Evolutionary conservation across 2,329 filamentous ascomycete species (phyloP).

Genomic region (Fusarium sp.): DNA sequence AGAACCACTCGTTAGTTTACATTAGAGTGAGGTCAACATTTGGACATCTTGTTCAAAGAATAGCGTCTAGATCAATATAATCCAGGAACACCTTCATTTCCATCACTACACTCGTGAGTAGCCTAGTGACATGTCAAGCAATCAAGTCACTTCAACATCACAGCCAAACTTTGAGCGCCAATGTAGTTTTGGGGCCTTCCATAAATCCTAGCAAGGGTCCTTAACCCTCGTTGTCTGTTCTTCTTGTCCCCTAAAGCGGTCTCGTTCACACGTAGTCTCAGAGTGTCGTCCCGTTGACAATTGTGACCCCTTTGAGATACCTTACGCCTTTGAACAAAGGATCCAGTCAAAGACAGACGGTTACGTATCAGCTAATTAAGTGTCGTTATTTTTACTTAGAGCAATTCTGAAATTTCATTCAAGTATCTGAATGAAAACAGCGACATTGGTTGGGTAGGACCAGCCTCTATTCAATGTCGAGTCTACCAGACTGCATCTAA

Average conservation of each 20-base stretch:
- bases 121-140: not conserved
- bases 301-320: not conserved
- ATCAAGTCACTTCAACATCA: not conserved
- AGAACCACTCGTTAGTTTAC: not conserved
- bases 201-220: rapidly evolving
- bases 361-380: not conserved
- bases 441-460: not conserved
- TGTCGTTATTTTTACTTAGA: not conserved
- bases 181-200: not conserved
- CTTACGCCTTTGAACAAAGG: not conserved
- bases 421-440: not conserved
- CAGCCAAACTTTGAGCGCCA: not conserved
- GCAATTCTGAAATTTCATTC: not conserved
- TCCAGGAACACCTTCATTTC: not conserved
- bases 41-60: not conserved
- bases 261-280: not conserved
- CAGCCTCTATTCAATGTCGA: not conserved
- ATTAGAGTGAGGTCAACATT: not conserved
- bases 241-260: not conserved
- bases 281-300: not conserved
- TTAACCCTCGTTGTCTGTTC: not conserved
- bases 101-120: not conserved
- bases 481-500: not conserved
- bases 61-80: not conserved
- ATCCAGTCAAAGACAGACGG: not conserved